Conservation (phyloP, 495 filamentous ascomycete genomes). For the Mytilinidion resinicola region DNA sequence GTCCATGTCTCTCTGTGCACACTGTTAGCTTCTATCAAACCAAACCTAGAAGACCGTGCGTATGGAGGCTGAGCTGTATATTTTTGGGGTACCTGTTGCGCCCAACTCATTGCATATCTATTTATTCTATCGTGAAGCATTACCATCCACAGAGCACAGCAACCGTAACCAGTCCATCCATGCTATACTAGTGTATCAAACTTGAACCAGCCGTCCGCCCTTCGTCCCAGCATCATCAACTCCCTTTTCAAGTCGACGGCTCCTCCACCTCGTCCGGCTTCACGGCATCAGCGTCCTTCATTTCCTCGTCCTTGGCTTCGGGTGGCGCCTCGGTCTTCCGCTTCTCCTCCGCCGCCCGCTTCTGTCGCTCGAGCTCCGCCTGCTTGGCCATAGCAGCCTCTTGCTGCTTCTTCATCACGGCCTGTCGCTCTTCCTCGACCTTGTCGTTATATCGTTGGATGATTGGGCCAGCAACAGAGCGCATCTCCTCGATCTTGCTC, state of each 20-base stretch:
- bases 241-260: conserved; percentile 15
- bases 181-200: not conserved
- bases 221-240: not conserved
- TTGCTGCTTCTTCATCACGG: conserved; percentile 65
- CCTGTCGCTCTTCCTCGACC: conserved; percentile 79
- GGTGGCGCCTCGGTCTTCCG: conserved; percentile 47
- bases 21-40: no score
- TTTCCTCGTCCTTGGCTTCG: conserved; percentile 40
- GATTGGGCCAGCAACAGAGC: conserved; percentile 82
- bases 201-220: not conserved
- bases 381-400: conserved; percentile 49
- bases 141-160: not conserved
- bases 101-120: not conserved
- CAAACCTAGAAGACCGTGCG: no score
- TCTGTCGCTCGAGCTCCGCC: conserved; percentile 58
- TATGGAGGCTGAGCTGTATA: no score
- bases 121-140: not conserved
- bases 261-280: conserved; percentile 38
- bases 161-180: not conserved
- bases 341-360: conserved; percentile 65
- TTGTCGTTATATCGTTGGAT: conserved; percentile 94
- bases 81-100: no score
- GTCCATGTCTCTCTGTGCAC: no score
- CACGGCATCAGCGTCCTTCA: conserved; percentile 35
- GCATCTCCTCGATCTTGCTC: conserved; percentile 93